Percentiles rank a stretch among this genome's conserved stretches.
phyloP scores from a whole-genome alignment of 2,329 filamentous ascomycete genomes.

The Furcasterigmium furcatum region DNA sequence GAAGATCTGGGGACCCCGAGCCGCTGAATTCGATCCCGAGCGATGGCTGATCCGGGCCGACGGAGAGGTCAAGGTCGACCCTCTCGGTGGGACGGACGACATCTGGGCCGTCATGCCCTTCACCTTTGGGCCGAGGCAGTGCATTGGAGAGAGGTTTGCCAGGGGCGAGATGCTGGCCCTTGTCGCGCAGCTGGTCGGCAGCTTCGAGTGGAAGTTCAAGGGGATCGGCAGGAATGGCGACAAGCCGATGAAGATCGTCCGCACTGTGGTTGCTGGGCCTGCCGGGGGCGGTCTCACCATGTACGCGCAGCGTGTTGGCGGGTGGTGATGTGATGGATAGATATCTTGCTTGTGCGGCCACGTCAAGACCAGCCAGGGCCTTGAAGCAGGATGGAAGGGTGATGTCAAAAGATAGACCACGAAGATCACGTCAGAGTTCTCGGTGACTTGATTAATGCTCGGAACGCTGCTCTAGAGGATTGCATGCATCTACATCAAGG shows the following conservation, averaged over 20 bases:
- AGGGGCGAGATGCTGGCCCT: conserved; percentile 20
- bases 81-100: conserved; percentile 29
- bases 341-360: no score
- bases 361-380: no score
- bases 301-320: not conserved
- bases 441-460: no score
- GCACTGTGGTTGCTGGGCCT: not conserved
- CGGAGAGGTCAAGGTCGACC: conserved; percentile 13
- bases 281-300: not conserved
- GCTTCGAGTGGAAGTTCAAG: conserved; percentile 1
- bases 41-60: conserved; percentile 24
- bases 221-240: not conserved
- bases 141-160: conserved; percentile 25
- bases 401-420: no score
- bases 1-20: conserved; percentile 30
- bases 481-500: no score
- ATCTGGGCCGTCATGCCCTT: conserved; percentile 29
- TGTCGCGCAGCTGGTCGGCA: not conserved
- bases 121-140: conserved; percentile 23
- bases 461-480: no score
- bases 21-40: conserved; percentile 36
- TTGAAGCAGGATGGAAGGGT: no score
- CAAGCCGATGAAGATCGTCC: not conserved
- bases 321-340: not conserved
- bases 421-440: no score